Evolutionary conservation across 2,329 filamentous ascomycete genomes (phyloP), one percentile per base, ranked within the genome.

Genomic region (Intubia oerlemansii): DNA sequence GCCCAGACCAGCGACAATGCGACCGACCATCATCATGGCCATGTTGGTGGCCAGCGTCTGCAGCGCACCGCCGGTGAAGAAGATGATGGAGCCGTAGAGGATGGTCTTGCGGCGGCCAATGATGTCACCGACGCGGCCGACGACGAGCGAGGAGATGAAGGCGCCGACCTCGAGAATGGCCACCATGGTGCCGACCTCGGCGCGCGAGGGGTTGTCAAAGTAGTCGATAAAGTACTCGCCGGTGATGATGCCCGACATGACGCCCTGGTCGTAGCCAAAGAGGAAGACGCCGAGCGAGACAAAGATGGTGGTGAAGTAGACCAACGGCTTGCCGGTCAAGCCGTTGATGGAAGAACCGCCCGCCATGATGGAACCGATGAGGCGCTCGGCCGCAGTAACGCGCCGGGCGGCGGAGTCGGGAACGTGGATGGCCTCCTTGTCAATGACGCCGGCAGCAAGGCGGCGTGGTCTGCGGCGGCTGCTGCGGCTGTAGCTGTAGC

Each of bases 141-240:
- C 81, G 17, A 74, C 50, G 9, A 98, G 54, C 1, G 85, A 95
- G 13, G 85, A 77, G 42, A 91, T 75, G 36, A 98, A 77, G 21
- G 88, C 88, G 34, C 88, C 88, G 30, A 95, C 59, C 53, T 93
- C 85, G 34, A 98, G 65, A 42, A 98, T 95, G 39, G 88, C 85
- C 33, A 98, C 88, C 75, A 95, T 95, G 17, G 84, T 95, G 34
- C 85, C 88, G 34, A 98, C 73, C 48, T 92, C 70, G 26, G 82
- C 80, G 41, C 68, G 67, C 15, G 79, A 75, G 13, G 88, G 88
- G 42, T 95, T 71, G 43, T 84, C 62, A 53, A 98, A 95, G 50
- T 92, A 92, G 47, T 84, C 70, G 49, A 74, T 79, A 49, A 98
- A 98, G 49, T 76, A 78, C 8, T 69, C 63, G 37, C 84, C 84